Conservation (phyloP, 148 eudicot genomes). For the Mesembryanthemum crystallinum region DNA sequence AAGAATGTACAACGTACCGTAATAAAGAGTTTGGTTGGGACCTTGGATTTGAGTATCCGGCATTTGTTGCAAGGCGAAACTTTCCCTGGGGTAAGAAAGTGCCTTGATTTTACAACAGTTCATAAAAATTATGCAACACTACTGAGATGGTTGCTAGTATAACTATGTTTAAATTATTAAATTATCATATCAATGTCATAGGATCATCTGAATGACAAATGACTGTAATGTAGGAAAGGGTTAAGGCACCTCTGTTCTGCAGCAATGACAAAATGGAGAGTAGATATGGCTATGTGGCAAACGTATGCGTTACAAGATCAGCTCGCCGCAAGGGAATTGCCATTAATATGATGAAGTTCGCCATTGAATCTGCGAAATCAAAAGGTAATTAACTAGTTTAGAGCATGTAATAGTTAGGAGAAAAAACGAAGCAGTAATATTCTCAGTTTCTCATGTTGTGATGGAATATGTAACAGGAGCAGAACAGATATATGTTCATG, state of each 20-base stretch:
- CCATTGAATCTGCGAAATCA: constrained; percentile 53
- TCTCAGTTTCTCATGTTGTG: background rate
- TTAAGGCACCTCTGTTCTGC: constrained; percentile 43
- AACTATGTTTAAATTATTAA: background rate
- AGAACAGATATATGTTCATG: constrained; percentile 68
- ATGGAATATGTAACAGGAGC: constrained; percentile 43
- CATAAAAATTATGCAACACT: too few species aligned
- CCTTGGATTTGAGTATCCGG: constrained; percentile 67
- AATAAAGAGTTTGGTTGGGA: constrained; percentile 74
- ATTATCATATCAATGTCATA: background rate
- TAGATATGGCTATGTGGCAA: constrained; percentile 59
- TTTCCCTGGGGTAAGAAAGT: constrained; percentile 71
- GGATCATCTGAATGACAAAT: background rate
- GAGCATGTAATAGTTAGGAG: background rate
- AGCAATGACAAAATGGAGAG: constrained; percentile 30
- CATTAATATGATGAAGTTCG: constrained; percentile 65
- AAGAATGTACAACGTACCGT: constrained; percentile 38
- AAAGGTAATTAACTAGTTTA: constrained; percentile 35
- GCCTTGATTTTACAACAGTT: too few species aligned
- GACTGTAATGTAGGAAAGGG: constrained; percentile 41
- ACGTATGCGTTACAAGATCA: constrained; percentile 71
- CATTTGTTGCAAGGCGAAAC: constrained; percentile 61
- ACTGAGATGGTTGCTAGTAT: background rate
- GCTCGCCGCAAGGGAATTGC: constrained; percentile 81
- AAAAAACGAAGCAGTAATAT: background rate